Conservation (phyloP, 129 eudicot species). For the carrot (Daucus carota) region DH1_v3.0 NC_030385.2:35008001-35008500, state of each 20-base stretch:
- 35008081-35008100: conserved; percentile 50
- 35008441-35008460: too few relatives aligned
- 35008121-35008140: conserved; percentile 39
- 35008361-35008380: too few relatives aligned
- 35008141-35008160: conserved; percentile 69
- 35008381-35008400: too few relatives aligned
- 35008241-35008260: not conserved
- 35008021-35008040: conserved; percentile 40
- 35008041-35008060: conserved; percentile 30
- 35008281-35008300: conserved; percentile 1
- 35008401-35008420: too few relatives aligned
- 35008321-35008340: too few relatives aligned
- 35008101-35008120: conserved; percentile 42
- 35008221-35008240: conserved; percentile 45
- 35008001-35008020: conserved; percentile 9
- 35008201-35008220: conserved; percentile 65
- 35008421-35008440: too few relatives aligned
- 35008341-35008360: too few relatives aligned
- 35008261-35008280: not conserved
- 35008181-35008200: conserved; percentile 36
- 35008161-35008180: conserved; percentile 49
- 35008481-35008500: too few relatives aligned
- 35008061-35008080: conserved; percentile 21
- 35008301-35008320: not conserved
- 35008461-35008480: too few relatives aligned